Conservation (phyloP, 2,329 filamentous ascomycete species). For the Colletotrichum sp. region DNA sequence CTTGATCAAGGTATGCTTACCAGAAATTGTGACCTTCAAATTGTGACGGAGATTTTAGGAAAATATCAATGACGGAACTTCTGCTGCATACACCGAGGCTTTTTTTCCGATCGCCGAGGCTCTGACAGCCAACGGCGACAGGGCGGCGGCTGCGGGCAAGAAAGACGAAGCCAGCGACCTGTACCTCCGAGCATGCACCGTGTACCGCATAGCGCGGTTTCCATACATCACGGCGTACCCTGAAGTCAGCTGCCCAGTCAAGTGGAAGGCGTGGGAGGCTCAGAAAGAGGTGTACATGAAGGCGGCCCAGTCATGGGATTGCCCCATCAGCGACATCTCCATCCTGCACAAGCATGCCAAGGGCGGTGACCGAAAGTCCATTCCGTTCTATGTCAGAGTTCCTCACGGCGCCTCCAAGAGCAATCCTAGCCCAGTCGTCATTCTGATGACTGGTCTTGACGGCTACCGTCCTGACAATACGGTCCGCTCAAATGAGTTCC, state of each 20-base stretch:
- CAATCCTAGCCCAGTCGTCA: conserved; percentile 47
- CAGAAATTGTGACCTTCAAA: too few relatives aligned
- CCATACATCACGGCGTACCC: conserved; percentile 57
- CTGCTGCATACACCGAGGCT: conserved; percentile 66
- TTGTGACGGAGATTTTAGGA: conserved; percentile 34
- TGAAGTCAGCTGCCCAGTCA: conserved; percentile 43
- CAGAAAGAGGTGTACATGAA: conserved; percentile 70
- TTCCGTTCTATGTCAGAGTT: conserved; percentile 70
- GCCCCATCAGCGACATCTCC: conserved; percentile 65
- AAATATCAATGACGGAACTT: conserved; percentile 69
- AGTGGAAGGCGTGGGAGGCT: conserved; percentile 67
- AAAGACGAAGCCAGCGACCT: conserved; percentile 61
- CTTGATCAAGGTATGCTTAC: conserved; percentile 55
- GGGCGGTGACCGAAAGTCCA: conserved; percentile 55
- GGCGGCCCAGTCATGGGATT: conserved; percentile 56
- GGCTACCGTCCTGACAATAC: conserved; percentile 70
- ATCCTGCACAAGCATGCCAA: conserved; percentile 62
- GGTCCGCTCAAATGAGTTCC: conserved; percentile 64
- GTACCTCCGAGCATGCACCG: conserved; percentile 72
- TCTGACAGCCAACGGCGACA: conserved; percentile 58
- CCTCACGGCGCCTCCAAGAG: conserved; percentile 40
- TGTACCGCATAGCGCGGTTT: conserved; percentile 78
- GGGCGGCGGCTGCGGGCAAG: conserved; percentile 53
- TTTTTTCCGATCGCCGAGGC: conserved; percentile 67
- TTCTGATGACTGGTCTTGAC: conserved; percentile 67